These are phyloP conservation scores for Monosporascus sp. DNA, from an alignment of 2,329 filamentous ascomycete genomes.

Conservation along the genomic window DNA sequence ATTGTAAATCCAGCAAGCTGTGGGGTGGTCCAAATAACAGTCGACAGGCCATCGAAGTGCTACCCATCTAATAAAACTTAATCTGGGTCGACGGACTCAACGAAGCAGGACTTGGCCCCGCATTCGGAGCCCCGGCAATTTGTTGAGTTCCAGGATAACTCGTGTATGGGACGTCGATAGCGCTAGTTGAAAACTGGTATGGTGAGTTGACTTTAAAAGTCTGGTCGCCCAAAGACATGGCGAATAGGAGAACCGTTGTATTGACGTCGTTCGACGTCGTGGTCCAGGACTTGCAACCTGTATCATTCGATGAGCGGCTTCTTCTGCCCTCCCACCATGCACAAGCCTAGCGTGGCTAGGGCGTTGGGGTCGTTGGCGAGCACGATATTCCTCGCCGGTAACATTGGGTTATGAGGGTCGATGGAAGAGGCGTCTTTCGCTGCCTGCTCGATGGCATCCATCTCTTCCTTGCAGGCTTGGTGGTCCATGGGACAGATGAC, in stretches of 20 bases:
- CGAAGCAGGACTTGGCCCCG: background rate
- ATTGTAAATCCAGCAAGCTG: too few relatives aligned
- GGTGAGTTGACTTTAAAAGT: background rate
- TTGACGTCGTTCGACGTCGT: background rate
- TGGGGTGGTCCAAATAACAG: too few relatives aligned
- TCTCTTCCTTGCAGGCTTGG: conserved; percentile 93
- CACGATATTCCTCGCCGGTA: conserved; percentile 81
- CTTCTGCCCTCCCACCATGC: conserved; percentile 57
- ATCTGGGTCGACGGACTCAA: background rate
- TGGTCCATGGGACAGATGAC: conserved; percentile 95
- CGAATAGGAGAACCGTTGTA: background rate
- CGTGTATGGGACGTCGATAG: background rate
- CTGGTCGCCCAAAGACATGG: background rate
- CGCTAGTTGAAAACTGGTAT: background rate
- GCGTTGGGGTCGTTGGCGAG: conserved; percentile 67
- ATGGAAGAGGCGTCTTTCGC: conserved; percentile 88
- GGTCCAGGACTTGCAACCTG: background rate
- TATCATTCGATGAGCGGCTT: conserved; percentile 59
- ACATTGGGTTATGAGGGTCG: conserved; percentile 83
- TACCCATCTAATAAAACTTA: too few relatives aligned
- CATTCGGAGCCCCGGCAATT: background rate
- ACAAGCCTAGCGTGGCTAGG: conserved; percentile 56
- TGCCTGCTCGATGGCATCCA: conserved; percentile 95
- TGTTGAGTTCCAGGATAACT: background rate
- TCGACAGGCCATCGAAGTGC: too few relatives aligned